Base-by-base conservation (phyloP, 1,284 basidiomycete genomes). In the Ustilago trichophora region DNA sequence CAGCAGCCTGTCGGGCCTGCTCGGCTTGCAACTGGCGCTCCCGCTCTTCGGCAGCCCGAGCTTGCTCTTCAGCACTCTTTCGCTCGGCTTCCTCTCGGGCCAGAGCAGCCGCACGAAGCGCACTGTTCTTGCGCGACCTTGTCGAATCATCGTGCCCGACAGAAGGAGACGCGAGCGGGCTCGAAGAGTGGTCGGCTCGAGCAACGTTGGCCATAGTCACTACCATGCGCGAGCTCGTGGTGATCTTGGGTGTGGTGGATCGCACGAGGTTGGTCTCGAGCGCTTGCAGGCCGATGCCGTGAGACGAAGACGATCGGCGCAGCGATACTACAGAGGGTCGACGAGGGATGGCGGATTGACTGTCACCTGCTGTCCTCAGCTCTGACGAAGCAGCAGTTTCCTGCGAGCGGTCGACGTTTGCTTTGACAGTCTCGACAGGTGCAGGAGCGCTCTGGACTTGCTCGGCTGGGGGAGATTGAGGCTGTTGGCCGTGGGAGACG, bases 241-340 rank as follows among this genome's bases (percentile, higher is more conserved):
- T 35, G 42, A 62, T 45, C 49, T 65, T 63, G n/a, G 65, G 62
- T 33, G 65, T 60, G 6, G 59, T 65, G 6, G 54, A 56, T n/a
- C 55, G 52, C 13, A 47, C 48, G 0, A 73, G 53, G 16, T 59
- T 66, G 8, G 46, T 51, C 44, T 73, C 72, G 9, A 73, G 44
- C 11, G 72, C 72, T 29, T 57, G 48, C 13, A 73, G 51, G n/a
- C 68, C 72, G 16, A 59, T 40, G 27, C 72, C 72, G 16, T 68
- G 64, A 12, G 70, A 64, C 3, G 66, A 66, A 4, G 60, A 58
- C 3, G 72, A 54, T 12, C 65, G 40, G 13, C 62, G 45, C 19
- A 63, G 29, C 4, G 66, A 60, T 10, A 44, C 33, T 8, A 45
- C 31, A 5, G 59, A 60, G 8, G 44, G 15, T 13, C 41, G 48